These are phyloP conservation scores for Suillus occidentalis DNA, from an alignment of 768 basidiomycete genomes.

Conservation along the genomic window DNA sequence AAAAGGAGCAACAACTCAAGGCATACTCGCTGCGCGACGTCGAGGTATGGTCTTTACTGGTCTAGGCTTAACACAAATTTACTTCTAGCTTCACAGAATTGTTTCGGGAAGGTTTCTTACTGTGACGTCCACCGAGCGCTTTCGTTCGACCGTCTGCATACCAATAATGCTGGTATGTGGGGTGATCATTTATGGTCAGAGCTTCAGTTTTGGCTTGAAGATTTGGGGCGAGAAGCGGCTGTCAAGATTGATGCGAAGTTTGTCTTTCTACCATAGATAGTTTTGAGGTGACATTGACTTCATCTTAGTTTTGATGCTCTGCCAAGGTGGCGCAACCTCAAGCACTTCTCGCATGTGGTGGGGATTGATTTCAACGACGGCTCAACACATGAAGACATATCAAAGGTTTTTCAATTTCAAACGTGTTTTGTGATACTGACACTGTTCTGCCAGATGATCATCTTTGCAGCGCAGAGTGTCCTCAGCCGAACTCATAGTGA, in stretches of 20 bases:
- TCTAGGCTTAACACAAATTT: neutral
- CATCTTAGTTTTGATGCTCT: neutral
- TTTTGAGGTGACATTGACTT: neutral
- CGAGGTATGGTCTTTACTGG: neutral
- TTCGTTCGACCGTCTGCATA: neutral
- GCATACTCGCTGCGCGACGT: neutral
- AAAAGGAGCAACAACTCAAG: neutral
- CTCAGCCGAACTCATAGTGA: neutral
- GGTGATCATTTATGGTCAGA: neutral
- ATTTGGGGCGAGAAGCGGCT: neutral
- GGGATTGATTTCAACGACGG: neutral
- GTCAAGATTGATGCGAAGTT: neutral
- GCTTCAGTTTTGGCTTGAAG: neutral
- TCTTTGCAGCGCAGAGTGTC: neutral
- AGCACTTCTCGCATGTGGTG: neutral
- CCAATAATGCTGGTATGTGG: neutral
- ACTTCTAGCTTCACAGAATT: neutral
- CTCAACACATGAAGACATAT: neutral
- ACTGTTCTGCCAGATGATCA: neutral
- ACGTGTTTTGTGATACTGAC: neutral
- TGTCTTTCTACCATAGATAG: neutral
- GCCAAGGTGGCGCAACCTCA: neutral
- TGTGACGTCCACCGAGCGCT: neutral
- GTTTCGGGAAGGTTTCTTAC: neutral
- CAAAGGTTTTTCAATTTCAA: neutral